Conservation (phyloP, 192 early-diverging fungal species). For the Coemansia sp. region DNA sequence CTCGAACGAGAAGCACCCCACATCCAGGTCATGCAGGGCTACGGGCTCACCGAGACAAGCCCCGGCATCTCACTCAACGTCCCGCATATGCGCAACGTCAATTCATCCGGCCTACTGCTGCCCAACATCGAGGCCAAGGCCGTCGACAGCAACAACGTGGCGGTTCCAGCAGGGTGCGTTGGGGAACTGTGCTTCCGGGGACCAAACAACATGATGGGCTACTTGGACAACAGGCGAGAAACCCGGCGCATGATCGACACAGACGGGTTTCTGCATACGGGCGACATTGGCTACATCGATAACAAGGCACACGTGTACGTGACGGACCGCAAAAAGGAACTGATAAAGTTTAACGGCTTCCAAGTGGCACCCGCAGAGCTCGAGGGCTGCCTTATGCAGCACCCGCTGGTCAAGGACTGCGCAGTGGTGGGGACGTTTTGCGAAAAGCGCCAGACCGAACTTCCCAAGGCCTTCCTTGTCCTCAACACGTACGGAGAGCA, state of each 20-base stretch:
- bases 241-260: conserved; percentile 60
- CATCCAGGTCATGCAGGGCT: conserved; percentile 49
- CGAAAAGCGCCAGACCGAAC: conserved; percentile 50
- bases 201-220: conserved; percentile 82
- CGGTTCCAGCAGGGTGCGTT: conserved; percentile 22
- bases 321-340: conserved; percentile 75
- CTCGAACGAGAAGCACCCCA: conserved; percentile 34
- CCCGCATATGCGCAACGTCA: conserved; percentile 1
- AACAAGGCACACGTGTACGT: conserved; percentile 52
- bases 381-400: conserved; percentile 64
- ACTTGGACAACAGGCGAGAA: conserved; percentile 69
- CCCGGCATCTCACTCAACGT: conserved; percentile 19
- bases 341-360: conserved; percentile 87
- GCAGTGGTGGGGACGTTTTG: conserved; percentile 60
- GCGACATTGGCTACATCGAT: conserved; percentile 69
- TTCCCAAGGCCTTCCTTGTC: conserved; percentile 29
- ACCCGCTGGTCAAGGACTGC: conserved; percentile 59
- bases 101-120: conserved; percentile 63
- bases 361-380: conserved; percentile 80
- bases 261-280: conserved; percentile 78
- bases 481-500: background rate
- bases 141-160: conserved; percentile 52
- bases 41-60: conserved; percentile 57
- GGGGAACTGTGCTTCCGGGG: conserved; percentile 86
- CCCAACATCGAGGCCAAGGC: conserved; percentile 67